Evolutionary conservation across 441 rosid species (phyloP).

Genomic region (Francoa sonchifolia): DNA sequence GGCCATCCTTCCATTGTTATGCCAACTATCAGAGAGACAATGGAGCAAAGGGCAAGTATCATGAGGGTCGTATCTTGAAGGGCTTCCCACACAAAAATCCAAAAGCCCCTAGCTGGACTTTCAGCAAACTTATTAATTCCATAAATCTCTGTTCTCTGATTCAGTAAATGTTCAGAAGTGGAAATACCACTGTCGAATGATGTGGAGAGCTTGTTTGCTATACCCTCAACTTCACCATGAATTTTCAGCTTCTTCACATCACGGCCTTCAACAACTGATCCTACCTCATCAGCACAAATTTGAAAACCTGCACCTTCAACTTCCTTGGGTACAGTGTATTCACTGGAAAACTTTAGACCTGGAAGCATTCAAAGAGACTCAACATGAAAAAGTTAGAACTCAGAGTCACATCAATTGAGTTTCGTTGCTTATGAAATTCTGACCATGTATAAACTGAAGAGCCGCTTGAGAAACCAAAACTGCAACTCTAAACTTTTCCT

Average conservation of each 20-base stretch:
- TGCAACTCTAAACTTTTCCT: slow-evolving; percentile 73
- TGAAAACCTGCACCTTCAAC: slow-evolving; percentile 68
- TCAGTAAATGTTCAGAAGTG: slow-evolving; percentile 31
- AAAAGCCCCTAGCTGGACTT: slow-evolving; percentile 56
- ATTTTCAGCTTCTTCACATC: slow-evolving; percentile 61
- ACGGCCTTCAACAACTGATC: slow-evolving; percentile 74
- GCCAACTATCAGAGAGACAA: slow-evolving; percentile 57
- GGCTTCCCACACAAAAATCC: slow-evolving; percentile 76
- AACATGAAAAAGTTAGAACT: slow-evolving; percentile 11
- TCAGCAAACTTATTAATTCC: slow-evolving; percentile 79
- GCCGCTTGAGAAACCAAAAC: slow-evolving; percentile 92
- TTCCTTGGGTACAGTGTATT: slow-evolving; percentile 60
- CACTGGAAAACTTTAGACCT: slow-evolving; percentile 56
- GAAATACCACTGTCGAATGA: slow-evolving; percentile 42
- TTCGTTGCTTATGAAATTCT: slow-evolving; percentile 12
- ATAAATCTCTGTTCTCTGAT: slow-evolving; percentile 37
- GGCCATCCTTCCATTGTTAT: slow-evolving; percentile 77
- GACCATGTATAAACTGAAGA: slow-evolving; percentile 68
- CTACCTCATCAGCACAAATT: slow-evolving; percentile 81
- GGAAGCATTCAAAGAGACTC: slow-evolving; percentile 15
- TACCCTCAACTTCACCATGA: slow-evolving; percentile 64
- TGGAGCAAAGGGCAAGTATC: slow-evolving; percentile 55
- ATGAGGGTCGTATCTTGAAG: slow-evolving; percentile 68
- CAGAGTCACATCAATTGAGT: slow-evolving; percentile 1
- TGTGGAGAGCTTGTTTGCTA: slow-evolving; percentile 52